Conservation (phyloP, 1,284 basidiomycete genomes). For the Sanguinoderma infundibulare region DNA sequence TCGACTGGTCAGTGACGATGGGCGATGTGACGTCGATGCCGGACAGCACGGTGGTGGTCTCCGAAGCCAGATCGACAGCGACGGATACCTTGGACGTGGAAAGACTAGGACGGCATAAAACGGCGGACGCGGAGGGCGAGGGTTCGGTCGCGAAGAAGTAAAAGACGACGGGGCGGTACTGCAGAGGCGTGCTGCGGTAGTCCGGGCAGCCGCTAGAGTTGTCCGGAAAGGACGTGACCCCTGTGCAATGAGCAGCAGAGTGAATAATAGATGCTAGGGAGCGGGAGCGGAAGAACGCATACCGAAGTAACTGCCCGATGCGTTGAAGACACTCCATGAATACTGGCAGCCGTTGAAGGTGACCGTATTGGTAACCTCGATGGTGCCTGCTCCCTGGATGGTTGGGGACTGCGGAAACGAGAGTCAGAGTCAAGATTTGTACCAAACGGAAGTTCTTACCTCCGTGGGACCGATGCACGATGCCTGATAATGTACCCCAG, state of each 20-base stretch:
- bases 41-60: constrained; percentile 36
- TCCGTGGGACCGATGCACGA: constrained; percentile 43
- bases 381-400: constrained; percentile 29
- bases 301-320: constrained; percentile 46
- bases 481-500: constrained; percentile 48
- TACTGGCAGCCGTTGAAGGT: constrained; percentile 44
- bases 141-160: constrained; percentile 53
- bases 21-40: constrained; percentile 44
- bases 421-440: not conserved
- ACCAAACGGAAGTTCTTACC: constrained; percentile 19
- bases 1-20: constrained; percentile 34
- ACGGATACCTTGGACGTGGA: constrained; percentile 43
- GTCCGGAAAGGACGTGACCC: not conserved
- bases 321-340: constrained; percentile 44
- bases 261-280: too few species aligned
- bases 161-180: constrained; percentile 55
- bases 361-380: constrained; percentile 43
- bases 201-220: constrained; percentile 14
- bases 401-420: constrained; percentile 31
- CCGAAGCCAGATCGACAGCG: constrained; percentile 28
- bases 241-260: too few species aligned
- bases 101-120: constrained; percentile 49
- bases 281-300: not conserved
- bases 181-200: constrained; percentile 27
- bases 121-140: constrained; percentile 42